Conservation (phyloP, 1,139 yeast genomes). For the Lodderomyces orthopsilosis region DNA sequence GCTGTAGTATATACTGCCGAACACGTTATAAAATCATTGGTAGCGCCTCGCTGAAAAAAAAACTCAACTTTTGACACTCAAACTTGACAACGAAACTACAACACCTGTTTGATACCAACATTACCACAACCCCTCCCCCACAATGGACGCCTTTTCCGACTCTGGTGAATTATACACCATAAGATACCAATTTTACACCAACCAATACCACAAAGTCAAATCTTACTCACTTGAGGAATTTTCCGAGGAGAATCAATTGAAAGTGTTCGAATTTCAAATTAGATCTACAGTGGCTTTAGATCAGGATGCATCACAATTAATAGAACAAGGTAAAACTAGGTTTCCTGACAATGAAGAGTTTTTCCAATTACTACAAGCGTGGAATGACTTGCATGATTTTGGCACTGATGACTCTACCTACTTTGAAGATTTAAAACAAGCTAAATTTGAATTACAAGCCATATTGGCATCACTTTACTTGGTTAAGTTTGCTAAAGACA, state of each 20-base stretch:
- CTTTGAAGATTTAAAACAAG: slow-evolving; percentile 36
- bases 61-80: background rate
- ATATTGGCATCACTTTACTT: slow-evolving; percentile 43
- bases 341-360: slow-evolving; percentile 38
- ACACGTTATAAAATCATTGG: background rate
- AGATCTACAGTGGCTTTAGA: slow-evolving; percentile 41
- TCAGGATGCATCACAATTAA: slow-evolving; percentile 41
- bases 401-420: slow-evolving; percentile 40
- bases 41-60: slow-evolving; percentile 1
- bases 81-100: slow-evolving; percentile 7
- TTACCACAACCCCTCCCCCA: slow-evolving; percentile 2
- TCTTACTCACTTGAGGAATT: slow-evolving; percentile 33
- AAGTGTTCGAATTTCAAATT: slow-evolving; percentile 42
- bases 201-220: slow-evolving; percentile 41
- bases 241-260: slow-evolving; percentile 35
- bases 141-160: slow-evolving; percentile 40
- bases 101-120: background rate
- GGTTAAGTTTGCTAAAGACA: slow-evolving; percentile 37
- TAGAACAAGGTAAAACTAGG: slow-evolving; percentile 34
- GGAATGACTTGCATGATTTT: slow-evolving; percentile 43
- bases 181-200: slow-evolving; percentile 47
- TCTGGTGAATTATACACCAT: slow-evolving; percentile 44
- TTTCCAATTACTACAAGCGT: slow-evolving; percentile 41
- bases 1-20: no score
- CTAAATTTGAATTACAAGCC: slow-evolving; percentile 40